Evolutionary conservation across 345 rosid genomes (phyloP), one percentile per base, ranked within the genome.

Genomic region (Lumnitzera littorea): DNA sequence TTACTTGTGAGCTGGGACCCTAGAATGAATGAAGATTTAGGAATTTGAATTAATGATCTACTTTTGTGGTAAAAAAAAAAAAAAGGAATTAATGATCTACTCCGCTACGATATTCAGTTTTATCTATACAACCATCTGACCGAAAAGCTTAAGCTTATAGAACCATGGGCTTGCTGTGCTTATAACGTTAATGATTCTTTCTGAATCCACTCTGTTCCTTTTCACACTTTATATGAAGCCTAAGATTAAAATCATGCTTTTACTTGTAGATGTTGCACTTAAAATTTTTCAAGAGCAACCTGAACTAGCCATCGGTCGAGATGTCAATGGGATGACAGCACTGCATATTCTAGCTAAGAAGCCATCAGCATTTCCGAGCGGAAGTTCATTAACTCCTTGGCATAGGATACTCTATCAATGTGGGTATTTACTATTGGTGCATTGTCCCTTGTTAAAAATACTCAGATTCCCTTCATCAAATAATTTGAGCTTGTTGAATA

Each of bases 261-360:
- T 50, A 17, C 59, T 6, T 14, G 15, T 51, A 76, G 84, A 76
- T 61, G 61, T 71, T 49, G 84, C 84, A 1, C 58, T 73, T 13
- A 47, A 36, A 56, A 63, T 80, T 27, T 63, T 80, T 59, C 66
- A 53, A 54, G 43, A 50, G 48, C 57, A 66, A n/a, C 81, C 78
- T 7, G 46, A 56, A n/a, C 63, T 80, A 70, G 79, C 81, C 31
- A 51, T 56, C 12, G 48, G 15, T 63, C 62, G 67, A 48, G 73
- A 69, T 63, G 60, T 51, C 12, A 67, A 72, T 53, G 81, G 65
- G 17, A 74, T 64, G 59, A 72, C 81, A 15, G 77, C 81, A 16
- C 66, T 70, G 50, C 77, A 72, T 70, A 70, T 73, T 23, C 60
- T 75, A 61, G 72, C 74, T 36, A 61, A 67, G 57, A 72, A 68